These are phyloP conservation scores for Oryza meridionalis DNA, from an alignment of 176 grass and related monocot species.

Conservation along the genomic window DNA sequence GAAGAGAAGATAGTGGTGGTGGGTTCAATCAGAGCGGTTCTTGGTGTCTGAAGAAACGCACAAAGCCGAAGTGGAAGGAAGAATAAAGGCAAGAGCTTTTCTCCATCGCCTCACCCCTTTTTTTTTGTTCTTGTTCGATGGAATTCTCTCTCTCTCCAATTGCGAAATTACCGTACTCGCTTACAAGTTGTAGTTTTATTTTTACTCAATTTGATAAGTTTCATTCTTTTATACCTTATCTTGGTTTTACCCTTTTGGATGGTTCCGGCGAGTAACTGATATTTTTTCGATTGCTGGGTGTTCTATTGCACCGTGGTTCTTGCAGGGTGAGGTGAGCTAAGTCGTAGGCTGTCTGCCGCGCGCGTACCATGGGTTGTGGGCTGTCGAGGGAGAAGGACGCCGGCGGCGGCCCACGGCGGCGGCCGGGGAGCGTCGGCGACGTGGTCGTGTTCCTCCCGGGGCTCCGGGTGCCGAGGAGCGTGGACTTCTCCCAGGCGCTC, in stretches of 20 bases:
- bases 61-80: constrained; percentile 29
- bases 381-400: constrained; percentile 60
- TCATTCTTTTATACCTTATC: not conserved
- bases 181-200: constrained; percentile 16
- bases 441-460: constrained; percentile 89
- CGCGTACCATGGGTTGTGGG: constrained; percentile 68
- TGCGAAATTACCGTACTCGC: constrained; percentile 8
- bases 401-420: constrained; percentile 41
- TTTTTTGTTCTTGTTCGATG: constrained; percentile 26
- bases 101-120: not conserved
- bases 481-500: constrained; percentile 65
- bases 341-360: not conserved
- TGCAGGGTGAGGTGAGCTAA: constrained; percentile 39
- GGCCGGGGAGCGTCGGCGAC: constrained; percentile 70
- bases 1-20: not conserved
- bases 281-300: not conserved
- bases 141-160: not conserved
- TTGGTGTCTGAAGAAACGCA: constrained; percentile 30
- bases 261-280: not conserved
- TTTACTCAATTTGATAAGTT: not conserved
- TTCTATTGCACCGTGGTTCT: constrained; percentile 10
- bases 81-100: constrained; percentile 52
- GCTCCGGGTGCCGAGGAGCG: constrained; percentile 66
- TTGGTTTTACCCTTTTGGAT: not conserved
- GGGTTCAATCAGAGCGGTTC: constrained; percentile 28